Conservation (phyloP, 1,284 basidiomycete genomes). For the Macrocystidia cucumis region DNA sequence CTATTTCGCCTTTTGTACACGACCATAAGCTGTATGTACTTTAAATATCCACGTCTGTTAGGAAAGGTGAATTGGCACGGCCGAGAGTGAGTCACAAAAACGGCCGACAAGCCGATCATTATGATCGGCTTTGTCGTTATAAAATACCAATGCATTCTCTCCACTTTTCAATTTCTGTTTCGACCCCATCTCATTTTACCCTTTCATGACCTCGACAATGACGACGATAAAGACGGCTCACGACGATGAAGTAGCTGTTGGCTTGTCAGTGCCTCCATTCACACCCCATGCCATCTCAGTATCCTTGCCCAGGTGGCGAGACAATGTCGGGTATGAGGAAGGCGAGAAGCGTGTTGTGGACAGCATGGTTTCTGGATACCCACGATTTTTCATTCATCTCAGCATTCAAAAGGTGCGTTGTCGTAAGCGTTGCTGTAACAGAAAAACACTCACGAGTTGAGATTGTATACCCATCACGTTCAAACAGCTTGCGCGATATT, state of each 20-base stretch:
- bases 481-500: conserved; percentile 66
- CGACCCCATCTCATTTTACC: too few relatives aligned
- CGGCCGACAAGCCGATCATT: too few relatives aligned
- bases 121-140: too few relatives aligned
- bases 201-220: neutral
- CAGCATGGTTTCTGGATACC: conserved; percentile 91
- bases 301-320: conserved; percentile 92
- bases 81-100: too few relatives aligned
- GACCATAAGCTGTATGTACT: too few relatives aligned
- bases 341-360: conserved; percentile 80
- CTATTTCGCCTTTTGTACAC: too few relatives aligned
- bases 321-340: conserved; percentile 93
- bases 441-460: conserved; percentile 5
- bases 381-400: conserved; percentile 92
- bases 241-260: conserved; percentile 44
- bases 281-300: conserved; percentile 93
- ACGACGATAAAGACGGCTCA: neutral
- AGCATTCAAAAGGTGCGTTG: conserved; percentile 76
- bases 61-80: too few relatives aligned
- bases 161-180: too few relatives aligned
- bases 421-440: neutral
- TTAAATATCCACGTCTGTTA: too few relatives aligned
- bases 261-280: conserved; percentile 53
- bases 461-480: conserved; percentile 1
- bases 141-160: too few relatives aligned